Base-by-base conservation (phyloP, 192 early-diverging fungal species). In the Rhizophagus clarus region DNA sequence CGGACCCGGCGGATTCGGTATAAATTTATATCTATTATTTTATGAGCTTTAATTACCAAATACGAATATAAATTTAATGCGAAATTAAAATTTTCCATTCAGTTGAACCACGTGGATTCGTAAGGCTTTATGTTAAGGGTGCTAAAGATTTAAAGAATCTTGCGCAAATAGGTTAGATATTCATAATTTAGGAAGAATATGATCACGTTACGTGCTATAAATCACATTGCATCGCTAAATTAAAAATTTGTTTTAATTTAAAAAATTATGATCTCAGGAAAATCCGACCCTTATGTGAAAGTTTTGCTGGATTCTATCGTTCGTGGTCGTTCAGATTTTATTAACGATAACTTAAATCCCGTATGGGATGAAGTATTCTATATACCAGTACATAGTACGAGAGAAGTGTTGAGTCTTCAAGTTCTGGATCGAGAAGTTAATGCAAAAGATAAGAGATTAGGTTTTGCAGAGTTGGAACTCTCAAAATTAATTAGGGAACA, bases 231-330 rank as follows among this genome's bases (percentile, higher is more conserved):
- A 20, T 67, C 6, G 7, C 15, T 31, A 31, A 20, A 24, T 32
- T 31, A 32, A 1, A n/a, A 29, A 56, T 17, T 24, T 45, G 2
- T 45, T 45, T 45, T 45, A 12, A 8, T 37, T 61, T 62, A 22
- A 40, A 37, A 42, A 34, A 29, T 17, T 51, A 20, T 9, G 0
- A 12, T 32, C 66, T 56, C 45, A 61, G 89, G 92, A 81, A 95
- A 95, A 82, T 94, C 93, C 15, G 95, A 97, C 79, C 95, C 96
- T 28, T 97, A 97, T 84, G 85, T 88, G 56, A 92, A 90, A 51
- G 77, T 97, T 26, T 79, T 87, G 66, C 82, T 92, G 34, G 87
- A 86, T 64, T 86, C 87, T 72, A 81, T 86, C 42, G 64, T 84
- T 28, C 81, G 94, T 45, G 94, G 89, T 28, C 86, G 90, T 37